Percentiles rank a stretch among this genome's conserved stretches.
Conservation (phyloP, 2,329 filamentous ascomycete genomes). For the Paecilomyces sp. region DNA sequence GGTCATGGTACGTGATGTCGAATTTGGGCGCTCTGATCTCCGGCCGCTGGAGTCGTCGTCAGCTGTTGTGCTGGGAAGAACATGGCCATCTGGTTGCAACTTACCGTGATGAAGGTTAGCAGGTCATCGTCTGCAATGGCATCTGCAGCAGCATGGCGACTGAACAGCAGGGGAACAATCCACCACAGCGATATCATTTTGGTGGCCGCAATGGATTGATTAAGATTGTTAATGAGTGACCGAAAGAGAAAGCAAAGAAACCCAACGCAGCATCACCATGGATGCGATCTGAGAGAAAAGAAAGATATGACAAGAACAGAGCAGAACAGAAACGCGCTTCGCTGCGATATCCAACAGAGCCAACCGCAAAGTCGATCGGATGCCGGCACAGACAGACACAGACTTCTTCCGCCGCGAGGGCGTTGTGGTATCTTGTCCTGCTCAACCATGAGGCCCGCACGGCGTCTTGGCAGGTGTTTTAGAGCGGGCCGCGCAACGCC, state of each 20-base stretch:
- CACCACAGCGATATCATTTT: not conserved
- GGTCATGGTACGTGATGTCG: constrained; percentile 20
- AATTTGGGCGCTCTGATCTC: constrained; percentile 17
- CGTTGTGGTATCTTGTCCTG: not conserved
- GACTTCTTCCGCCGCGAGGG: not conserved
- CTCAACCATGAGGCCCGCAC: not conserved
- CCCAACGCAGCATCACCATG: not conserved
- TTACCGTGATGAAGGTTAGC: constrained; percentile 27
- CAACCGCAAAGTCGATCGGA: not conserved
- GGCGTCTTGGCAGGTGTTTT: not conserved
- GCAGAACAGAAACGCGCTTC: not conserved
- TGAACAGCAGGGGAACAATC: not conserved
- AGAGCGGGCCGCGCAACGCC: not conserved
- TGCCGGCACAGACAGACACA: not conserved
- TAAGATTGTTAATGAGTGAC: not conserved
- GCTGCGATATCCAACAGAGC: not conserved
- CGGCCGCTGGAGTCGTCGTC: constrained; percentile 14
- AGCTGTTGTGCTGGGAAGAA: not conserved
- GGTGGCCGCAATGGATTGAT: not conserved
- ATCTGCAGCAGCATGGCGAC: not conserved
- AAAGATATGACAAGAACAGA: not conserved
- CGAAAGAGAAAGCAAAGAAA: not conserved
- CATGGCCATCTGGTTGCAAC: constrained; percentile 1
- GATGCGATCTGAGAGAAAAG: not conserved
- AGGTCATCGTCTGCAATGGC: constrained; percentile 18